Base-by-base conservation (phyloP, 352 stramenopile species). In the Phytophthora nicotianae region DNA sequence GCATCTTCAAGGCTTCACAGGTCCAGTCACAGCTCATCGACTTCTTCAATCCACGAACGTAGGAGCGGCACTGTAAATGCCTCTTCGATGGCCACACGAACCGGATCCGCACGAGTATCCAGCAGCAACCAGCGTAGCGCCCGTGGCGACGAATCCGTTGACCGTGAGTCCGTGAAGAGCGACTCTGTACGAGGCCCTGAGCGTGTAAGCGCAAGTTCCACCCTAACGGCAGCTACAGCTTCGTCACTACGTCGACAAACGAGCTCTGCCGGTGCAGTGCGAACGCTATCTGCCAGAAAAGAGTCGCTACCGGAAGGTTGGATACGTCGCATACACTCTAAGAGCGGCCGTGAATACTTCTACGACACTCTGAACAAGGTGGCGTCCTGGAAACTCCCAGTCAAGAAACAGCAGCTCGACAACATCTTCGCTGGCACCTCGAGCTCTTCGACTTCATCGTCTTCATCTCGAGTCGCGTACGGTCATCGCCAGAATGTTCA, bases 361-460 rank as follows among this genome's bases (percentile, higher is more conserved):
- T 90, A 91, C 62, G 79, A 92, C 50, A 89, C 77, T 0, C 56
- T 76, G 35, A 81, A 85, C 62, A 89, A 90, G 49, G 78, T 89
- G 4, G 83, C 79, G 41, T 89, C 81, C 5, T 92, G 77, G 83
- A 92, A 89, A 32, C 75, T 86, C 16, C 83, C 83, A 13, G 55
- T 53, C 40, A 88, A 86, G 60, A 69, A 83, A 52, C 54, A 70
- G 23, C 54, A 51, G 7, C 64, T 88, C 17, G 82, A 89, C 50
- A 84, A 79, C 64, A 81, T 86, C 52, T 85, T 85, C 50, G 67
- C 68, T 32, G 75, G 72, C 9, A 68, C 49, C 0, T 38, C 61
- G 20, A 54, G 45, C 43, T 64, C 61, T 32, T 58, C 61, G 26
- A 52, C 48, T 29, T 54, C 46, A 10, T 45, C 60, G n/a, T 67